Base-by-base conservation (phyloP, 179 eudicot genomes). In the Gypsophila paniculata region DNA sequence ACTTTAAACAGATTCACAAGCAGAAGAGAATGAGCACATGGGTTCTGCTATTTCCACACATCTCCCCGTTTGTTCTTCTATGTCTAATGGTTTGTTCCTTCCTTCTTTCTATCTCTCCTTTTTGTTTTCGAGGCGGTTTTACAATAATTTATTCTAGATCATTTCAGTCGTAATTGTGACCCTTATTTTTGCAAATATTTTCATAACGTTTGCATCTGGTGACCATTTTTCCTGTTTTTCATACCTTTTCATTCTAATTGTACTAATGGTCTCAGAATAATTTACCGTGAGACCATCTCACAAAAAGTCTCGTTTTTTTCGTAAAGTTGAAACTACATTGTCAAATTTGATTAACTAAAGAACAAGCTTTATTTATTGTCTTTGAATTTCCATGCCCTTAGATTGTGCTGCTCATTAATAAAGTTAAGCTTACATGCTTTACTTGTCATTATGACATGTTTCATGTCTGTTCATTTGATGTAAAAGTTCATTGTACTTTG, bases 31-130 rank as follows among this genome's bases (percentile, higher is more conserved):
- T 80, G 85, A 52, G 36, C 72, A 76, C 12, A 66, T 80, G 76
- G 77, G 69, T 72, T 44, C 81, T 78, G 84, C 70, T 34, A 39
- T 74, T 57, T 82, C 72, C 58, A 71, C 78, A 9, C 72, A 80
- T 73, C 77, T 70, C 65, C 72, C 82, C 44, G 78, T 79, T 71
- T 87, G 96, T 76, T 88, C 91, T 46, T 87, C 95, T 5, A 79
- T 93, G 64, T 70, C 89, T 72, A 83, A 84, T 71, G 98, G 98
- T 91, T 48, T 65, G 72, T 66, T 70, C 22, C 49, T 4, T 55
- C 26, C 51, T 61, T 58, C 5, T 32, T 58, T 78, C 22, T n/a
- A n/a, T n/a, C n/a, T n/a, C n/a, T n/a, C n/a, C n/a, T n/a, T n/a
- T n/a, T n/a, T n/a, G n/a, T n/a, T n/a, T n/a, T n/a, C n/a, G n/a